Base-by-base conservation (phyloP, 2,329 filamentous ascomycete species). In the Parastagonospora avenae region DNA sequence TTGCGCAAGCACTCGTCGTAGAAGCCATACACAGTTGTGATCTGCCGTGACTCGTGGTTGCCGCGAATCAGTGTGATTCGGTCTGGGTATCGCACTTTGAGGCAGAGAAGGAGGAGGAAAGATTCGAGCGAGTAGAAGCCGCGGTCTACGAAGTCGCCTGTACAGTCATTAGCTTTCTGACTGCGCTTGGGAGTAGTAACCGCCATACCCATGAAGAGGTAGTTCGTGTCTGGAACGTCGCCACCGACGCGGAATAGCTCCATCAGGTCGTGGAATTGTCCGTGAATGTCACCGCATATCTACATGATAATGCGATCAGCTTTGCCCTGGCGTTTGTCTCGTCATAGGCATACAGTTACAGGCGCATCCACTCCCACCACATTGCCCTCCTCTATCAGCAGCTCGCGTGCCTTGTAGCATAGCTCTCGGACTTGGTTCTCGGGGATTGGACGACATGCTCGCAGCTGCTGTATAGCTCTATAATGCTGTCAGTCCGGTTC, bases 101-200 rank as follows among this genome's bases (percentile, higher is more conserved):
- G 86, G 71, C 92, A 96, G 46, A 99, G 85, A 9, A 99, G 87
- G 48, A 99, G 89, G 55, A 97, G 87, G 72, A 99, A 97, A 4
- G 92, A 94, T 78, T 99, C 93, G 64, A 99, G 87, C 2, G 91
- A 96, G 79, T 97, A 99, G 82, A 97, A 99, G 51, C 93, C 93
- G 59, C 93, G 90, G 75, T 99, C 93, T 71, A 99, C 93, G 67
- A 97, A 99, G 76, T 99, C 93, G 72, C 93, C 89, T 91, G 59
- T 7, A 8, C 12, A 4, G 15, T n/a, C 40, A 46, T 59, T 35
- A 57, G n/a, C 19, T 9, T 44, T 15, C 19, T 9, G 12, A 16
- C 28, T 35, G 19, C 28, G 12, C 9, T 8, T 43, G 6, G 6
- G 9, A 10, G 11, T 5, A 24, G 35, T 28, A 28, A 29, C 14